phyloP scores from a whole-genome alignment of 177 flowering plant species.

The Telopea speciosissima region DNA sequence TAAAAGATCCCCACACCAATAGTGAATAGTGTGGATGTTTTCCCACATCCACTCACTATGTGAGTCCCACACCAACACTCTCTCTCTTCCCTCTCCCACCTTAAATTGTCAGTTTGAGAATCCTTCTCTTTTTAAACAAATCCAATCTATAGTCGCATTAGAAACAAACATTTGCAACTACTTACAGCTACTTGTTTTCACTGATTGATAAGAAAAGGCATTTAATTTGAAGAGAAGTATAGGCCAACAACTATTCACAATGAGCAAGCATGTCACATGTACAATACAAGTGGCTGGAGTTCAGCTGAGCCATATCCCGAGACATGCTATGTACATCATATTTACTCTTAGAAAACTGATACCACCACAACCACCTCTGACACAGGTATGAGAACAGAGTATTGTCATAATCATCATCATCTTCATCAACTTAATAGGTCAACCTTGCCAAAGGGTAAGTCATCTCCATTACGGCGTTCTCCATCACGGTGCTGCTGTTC shows the following conservation, averaged over 20 bases:
- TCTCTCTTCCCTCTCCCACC: no score
- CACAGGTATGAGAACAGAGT: no score
- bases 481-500: conserved; percentile 6
- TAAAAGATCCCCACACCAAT: no score
- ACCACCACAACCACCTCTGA: background rate
- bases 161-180: no score
- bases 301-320: background rate
- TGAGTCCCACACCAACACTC: no score
- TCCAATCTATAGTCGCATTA: no score
- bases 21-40: no score
- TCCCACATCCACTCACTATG: no score
- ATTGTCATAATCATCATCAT: background rate
- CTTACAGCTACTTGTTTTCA: no score
- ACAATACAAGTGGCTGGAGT: background rate
- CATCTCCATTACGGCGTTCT: conserved; percentile 24
- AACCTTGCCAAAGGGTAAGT: conserved; percentile 48
- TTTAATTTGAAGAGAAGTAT: background rate
- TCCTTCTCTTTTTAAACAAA: no score
- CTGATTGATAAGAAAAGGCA: no score
- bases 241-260: background rate
- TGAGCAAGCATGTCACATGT: background rate
- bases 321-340: background rate
- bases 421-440: background rate
- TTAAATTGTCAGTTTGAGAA: no score
- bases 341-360: background rate